Percentiles rank a stretch among this genome's conserved stretches.
phyloP scores from a whole-genome alignment of 2,329 filamentous ascomycete species.

The Fusarium torreyae region DNA sequence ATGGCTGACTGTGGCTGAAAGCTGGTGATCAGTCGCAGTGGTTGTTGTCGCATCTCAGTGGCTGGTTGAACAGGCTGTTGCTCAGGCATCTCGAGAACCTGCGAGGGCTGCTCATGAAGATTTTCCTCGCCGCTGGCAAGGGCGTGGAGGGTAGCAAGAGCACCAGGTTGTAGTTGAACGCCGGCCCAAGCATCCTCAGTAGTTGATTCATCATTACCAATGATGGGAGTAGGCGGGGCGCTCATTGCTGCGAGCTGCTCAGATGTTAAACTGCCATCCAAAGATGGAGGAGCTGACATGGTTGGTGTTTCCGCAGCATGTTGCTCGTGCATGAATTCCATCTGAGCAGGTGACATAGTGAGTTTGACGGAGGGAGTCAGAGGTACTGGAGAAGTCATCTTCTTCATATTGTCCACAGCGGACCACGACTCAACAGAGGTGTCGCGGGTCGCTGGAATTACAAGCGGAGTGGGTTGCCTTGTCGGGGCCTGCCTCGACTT shows the following conservation, averaged over 20 bases:
- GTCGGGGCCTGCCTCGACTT: slow-evolving; percentile 60
- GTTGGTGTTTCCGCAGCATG: slow-evolving; percentile 78
- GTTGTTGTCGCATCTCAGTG: slow-evolving; percentile 66
- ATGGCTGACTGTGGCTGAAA: slow-evolving; percentile 50
- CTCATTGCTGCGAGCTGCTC: slow-evolving; percentile 89
- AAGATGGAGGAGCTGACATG: slow-evolving; percentile 85
- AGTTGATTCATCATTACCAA: slow-evolving; percentile 69
- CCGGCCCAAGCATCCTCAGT: slow-evolving; percentile 78
- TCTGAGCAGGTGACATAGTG: slow-evolving; percentile 81
- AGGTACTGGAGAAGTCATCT: slow-evolving; percentile 70
- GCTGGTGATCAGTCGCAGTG: slow-evolving; percentile 65
- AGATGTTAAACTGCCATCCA: slow-evolving; percentile 90
- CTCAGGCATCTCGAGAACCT: slow-evolving; percentile 62
- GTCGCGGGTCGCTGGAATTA: slow-evolving; percentile 64
- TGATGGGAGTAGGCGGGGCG: slow-evolving; percentile 86
- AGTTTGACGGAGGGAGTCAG: slow-evolving; percentile 77
- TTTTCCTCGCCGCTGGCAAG: slow-evolving; percentile 76
- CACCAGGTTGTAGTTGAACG: slow-evolving; percentile 82
- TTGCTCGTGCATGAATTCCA: slow-evolving; percentile 78
- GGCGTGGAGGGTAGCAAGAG: slow-evolving; percentile 84
- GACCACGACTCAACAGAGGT: slow-evolving; percentile 60
- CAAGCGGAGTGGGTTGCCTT: slow-evolving; percentile 61
- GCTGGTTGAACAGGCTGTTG: slow-evolving; percentile 42
- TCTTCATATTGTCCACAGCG: slow-evolving; percentile 62
- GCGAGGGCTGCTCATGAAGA: slow-evolving; percentile 65